A percentile compares a stretch with the other conserved stretches of the same genome.
Conservation (phyloP, 1,284 basidiomycete genomes). For the Cutaneotrichosporon sp. region DNA sequence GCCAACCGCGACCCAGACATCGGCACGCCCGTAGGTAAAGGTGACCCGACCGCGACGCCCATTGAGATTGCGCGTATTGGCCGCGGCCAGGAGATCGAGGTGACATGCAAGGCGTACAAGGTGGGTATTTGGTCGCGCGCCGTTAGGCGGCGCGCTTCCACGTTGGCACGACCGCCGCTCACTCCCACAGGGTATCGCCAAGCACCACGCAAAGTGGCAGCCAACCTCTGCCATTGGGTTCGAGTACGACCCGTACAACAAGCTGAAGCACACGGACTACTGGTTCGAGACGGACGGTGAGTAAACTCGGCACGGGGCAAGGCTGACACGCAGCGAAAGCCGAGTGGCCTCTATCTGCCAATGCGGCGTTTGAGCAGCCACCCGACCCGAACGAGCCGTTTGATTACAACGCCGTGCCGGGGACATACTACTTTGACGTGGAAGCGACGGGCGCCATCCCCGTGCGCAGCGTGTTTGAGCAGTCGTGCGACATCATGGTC, state of each 20-base stretch:
- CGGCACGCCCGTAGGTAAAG: conserved; percentile 81
- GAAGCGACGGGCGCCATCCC: conserved; percentile 84
- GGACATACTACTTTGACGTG: conserved; percentile 84
- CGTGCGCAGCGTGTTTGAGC: conserved; percentile 78
- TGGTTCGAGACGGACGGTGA: conserved; percentile 79
- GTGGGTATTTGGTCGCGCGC: conserved; percentile 50
- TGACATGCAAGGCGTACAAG: conserved; percentile 89
- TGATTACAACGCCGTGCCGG: conserved; percentile 78
- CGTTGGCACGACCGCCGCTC: not conserved
- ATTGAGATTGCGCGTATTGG: conserved; percentile 88
- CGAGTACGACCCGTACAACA: conserved; percentile 98
- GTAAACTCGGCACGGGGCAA: conserved; percentile 7
- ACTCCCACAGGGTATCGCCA: conserved; percentile 74
- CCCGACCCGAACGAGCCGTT: conserved; percentile 73
- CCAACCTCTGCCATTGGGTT: conserved; percentile 92
- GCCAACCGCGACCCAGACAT: conserved; percentile 66
- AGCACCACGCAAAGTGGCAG: conserved; percentile 99
- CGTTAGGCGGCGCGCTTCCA: not conserved
- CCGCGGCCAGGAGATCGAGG: conserved; percentile 84
- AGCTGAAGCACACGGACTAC: conserved; percentile 88
- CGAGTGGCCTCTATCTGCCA: conserved; percentile 79
- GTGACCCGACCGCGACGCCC: conserved; percentile 60
- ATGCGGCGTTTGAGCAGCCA: conserved; percentile 74
- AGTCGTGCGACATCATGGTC: conserved; percentile 76
- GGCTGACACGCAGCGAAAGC: conserved; percentile 49